phyloP scores from a whole-genome alignment of 208 protist genomes.

The Leishmania lainsoni region DNA sequence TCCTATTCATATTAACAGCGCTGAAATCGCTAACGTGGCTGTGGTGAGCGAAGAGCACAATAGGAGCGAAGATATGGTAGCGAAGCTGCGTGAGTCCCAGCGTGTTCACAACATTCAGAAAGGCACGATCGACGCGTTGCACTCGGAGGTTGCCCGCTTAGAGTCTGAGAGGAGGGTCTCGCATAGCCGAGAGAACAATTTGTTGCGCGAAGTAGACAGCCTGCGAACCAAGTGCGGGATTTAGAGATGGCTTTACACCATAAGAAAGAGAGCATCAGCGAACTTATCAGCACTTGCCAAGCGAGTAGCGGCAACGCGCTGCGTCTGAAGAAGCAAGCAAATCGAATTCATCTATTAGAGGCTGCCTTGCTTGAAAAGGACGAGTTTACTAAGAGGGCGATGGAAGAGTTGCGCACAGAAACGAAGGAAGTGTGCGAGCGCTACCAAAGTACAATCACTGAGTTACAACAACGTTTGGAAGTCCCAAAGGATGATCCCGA shows the following conservation, averaged over 20 bases:
- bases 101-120: conserved; percentile 24
- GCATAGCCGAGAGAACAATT: conserved; percentile 5
- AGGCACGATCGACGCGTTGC: conserved; percentile 22
- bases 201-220: conserved; percentile 11
- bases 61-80: background rate
- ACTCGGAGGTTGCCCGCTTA: conserved; percentile 15
- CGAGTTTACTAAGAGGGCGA: conserved; percentile 49
- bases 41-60: background rate
- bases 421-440: conserved; percentile 55
- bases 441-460: conserved; percentile 61
- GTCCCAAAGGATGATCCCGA: conserved; percentile 20
- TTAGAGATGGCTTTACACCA: conserved; percentile 29
- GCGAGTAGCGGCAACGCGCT: conserved; percentile 40
- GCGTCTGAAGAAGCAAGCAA: conserved; percentile 51
- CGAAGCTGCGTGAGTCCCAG: conserved; percentile 21
- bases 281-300: conserved; percentile 66
- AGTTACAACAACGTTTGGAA: conserved; percentile 41
- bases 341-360: conserved; percentile 53
- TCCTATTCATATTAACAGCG: background rate
- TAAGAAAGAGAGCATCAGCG: conserved; percentile 60
- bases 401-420: conserved; percentile 59
- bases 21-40: background rate
- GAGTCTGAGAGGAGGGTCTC: conserved; percentile 13
- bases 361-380: conserved; percentile 70
- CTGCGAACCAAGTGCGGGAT: conserved; percentile 18